Evolutionary conservation across 1,284 basidiomycete species (phyloP).

Genomic region (Schizophyllum commune): DNA sequence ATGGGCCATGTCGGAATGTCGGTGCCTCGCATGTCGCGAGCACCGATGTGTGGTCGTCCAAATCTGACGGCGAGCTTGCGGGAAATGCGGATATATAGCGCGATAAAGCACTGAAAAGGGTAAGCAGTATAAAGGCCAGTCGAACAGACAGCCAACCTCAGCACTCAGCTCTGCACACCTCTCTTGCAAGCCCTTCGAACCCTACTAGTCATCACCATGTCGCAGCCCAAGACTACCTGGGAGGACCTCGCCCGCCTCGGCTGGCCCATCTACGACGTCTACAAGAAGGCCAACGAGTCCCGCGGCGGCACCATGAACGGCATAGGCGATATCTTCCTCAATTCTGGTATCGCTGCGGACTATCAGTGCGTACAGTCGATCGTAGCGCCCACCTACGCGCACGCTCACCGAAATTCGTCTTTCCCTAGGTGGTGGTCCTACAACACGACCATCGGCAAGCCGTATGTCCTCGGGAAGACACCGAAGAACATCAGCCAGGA

Average conservation of each 20-base stretch:
- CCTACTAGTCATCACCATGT: no score
- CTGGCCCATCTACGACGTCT: constrained; percentile 3
- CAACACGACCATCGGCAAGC: constrained; percentile 1
- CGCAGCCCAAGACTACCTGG: constrained; percentile 2
- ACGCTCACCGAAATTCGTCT: background rate
- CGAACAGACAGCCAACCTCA: no score
- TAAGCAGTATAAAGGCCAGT: no score
- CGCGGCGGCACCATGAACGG: constrained; percentile 3
- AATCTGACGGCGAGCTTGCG: no score
- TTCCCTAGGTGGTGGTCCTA: constrained; percentile 1
- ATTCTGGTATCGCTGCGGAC: background rate
- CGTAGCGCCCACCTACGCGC: background rate
- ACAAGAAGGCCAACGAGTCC: background rate
- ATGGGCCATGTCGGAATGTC: no score
- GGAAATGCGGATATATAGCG: no score
- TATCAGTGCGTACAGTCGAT: background rate
- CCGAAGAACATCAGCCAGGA: background rate
- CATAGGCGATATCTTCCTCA: constrained; percentile 3
- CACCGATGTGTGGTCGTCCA: no score
- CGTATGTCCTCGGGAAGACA: background rate
- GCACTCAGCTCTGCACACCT: no score
- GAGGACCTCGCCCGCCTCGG: constrained; percentile 4
- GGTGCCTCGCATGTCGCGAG: no score
- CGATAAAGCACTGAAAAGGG: no score
- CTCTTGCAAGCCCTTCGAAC: no score